Conservation (phyloP, 257 asterid genomes). For the Solanum tarijense region DNA sequence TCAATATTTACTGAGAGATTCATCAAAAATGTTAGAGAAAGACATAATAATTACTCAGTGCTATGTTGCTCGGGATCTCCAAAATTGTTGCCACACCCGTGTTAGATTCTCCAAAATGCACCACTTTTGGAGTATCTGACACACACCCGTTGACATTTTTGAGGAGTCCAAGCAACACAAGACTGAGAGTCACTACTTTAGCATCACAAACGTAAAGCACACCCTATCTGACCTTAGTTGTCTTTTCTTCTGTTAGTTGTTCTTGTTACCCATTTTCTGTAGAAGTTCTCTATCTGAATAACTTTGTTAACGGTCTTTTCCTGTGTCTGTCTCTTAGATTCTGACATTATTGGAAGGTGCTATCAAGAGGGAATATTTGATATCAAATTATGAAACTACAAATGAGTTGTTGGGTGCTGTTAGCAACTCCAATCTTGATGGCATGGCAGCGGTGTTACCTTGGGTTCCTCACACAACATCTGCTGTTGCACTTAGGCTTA, state of each 20-base stretch:
- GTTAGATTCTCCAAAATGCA: background rate
- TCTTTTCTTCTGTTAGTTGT: background rate
- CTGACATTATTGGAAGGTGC: conserved; percentile 53
- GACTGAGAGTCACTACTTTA: background rate
- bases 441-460: conserved; percentile 41
- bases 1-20: background rate
- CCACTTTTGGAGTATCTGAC: background rate
- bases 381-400: conserved; percentile 42
- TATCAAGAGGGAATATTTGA: conserved; percentile 52
- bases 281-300: background rate
- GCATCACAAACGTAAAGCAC: background rate
- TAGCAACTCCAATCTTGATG: conserved; percentile 18
- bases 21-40: background rate
- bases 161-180: background rate
- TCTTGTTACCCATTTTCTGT: background rate
- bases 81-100: background rate
- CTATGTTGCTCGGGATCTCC: background rate
- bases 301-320: background rate
- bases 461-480: conserved; percentile 76
- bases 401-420: conserved; percentile 34
- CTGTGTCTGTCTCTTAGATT: conserved; percentile 25
- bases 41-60: background rate
- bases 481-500: conserved; percentile 71
- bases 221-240: background rate
- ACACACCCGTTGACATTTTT: background rate